Percentiles rank a stretch among this genome's conserved stretches.
Conservation (phyloP, 1,139 yeast genomes). For the Geotrichum restrictum region DNA sequence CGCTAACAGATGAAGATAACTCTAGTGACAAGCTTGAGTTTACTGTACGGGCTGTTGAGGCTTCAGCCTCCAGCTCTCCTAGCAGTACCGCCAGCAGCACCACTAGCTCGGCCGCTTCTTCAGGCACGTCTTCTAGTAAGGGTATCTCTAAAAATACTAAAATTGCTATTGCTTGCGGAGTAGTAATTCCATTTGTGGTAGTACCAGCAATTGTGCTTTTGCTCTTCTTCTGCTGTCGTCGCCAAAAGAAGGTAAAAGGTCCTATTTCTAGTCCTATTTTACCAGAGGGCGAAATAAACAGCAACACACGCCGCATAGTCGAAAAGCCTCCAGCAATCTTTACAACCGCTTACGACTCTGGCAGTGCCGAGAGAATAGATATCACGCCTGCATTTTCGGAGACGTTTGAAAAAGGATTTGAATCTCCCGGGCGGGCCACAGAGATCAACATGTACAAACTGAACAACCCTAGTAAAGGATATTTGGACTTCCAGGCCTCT, state of each 20-base stretch:
- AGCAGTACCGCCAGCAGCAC: conserved; percentile 26
- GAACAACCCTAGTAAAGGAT: conserved; percentile 14
- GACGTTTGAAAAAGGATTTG: not conserved
- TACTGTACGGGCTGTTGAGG: conserved; percentile 36
- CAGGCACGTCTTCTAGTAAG: conserved; percentile 26
- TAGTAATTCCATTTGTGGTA: conserved; percentile 64
- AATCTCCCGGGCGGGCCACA: conserved; percentile 17
- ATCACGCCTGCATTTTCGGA: not conserved
- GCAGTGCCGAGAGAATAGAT: conserved; percentile 7
- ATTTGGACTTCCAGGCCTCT: conserved; percentile 1
- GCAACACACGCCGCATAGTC: conserved; percentile 6
- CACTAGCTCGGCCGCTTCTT: conserved; percentile 25
- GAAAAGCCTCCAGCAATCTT: conserved; percentile 24
- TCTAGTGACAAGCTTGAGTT: conserved; percentile 31
- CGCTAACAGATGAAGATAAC: conserved; percentile 37
- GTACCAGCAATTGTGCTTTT: conserved; percentile 49
- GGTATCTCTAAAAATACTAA: conserved; percentile 43
- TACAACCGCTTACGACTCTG: conserved; percentile 33
- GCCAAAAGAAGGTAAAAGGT: conserved; percentile 27
- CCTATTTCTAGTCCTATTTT: conserved; percentile 32
- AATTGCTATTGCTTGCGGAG: conserved; percentile 83
- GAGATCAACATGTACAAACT: conserved; percentile 19
- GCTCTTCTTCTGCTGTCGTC: conserved; percentile 43
- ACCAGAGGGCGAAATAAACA: conserved; percentile 25
- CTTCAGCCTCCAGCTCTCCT: conserved; percentile 29